Base-by-base conservation (phyloP, 352 stramenopile species). In the Vaucheria bursata region DNA sequence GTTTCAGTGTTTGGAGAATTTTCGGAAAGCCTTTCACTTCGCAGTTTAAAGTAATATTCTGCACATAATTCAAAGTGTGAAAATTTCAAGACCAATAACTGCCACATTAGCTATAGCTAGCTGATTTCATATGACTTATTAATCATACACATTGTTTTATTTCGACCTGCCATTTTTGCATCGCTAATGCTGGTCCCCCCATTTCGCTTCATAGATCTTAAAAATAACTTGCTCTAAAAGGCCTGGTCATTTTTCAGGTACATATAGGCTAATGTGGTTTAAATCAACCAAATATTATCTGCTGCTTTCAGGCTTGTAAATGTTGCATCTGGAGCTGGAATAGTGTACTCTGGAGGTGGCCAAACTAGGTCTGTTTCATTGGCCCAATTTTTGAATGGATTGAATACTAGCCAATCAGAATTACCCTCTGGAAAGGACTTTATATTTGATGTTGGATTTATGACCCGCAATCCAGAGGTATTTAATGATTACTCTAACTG, bases 321-420 rank as follows among this genome's bases (percentile, higher is more conserved):
- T 39, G 36, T 76, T 12, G 71, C 64, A 35, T 59, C 74, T 39
- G 74, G 74, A 5, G 59, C 74, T 0, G 77, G 74, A 45, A 75
- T 82, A 18, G 64, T 82, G 1, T 77, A 79, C 64, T 69, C 71
- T 25, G 77, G 77, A 34, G 77, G 77, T 12, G 77, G 75, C 32
- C 49, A 32, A 65, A 64, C 75, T 34, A 70, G 69, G n/a, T 52
- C 74, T 66, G 72, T 72, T 8, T 75, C 40, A n/a, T 50, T 82
- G n/a, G 6, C 36, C 4, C 72, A 64, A 18, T 77, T 82, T 45
- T 18, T 82, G n/a, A 64, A 78, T 1, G 40, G 32, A 32, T n/a
- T 80, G 0, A 38, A 65, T 25, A 59, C 12, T 25, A 59, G 45
- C 45, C 12, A 25, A 12, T 12, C 45, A 59, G 45, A 12, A 59